These are phyloP conservation scores for Erigeron philadelphicus DNA, from an alignment of 140 eudicot species.

Conservation along the genomic window DNA sequence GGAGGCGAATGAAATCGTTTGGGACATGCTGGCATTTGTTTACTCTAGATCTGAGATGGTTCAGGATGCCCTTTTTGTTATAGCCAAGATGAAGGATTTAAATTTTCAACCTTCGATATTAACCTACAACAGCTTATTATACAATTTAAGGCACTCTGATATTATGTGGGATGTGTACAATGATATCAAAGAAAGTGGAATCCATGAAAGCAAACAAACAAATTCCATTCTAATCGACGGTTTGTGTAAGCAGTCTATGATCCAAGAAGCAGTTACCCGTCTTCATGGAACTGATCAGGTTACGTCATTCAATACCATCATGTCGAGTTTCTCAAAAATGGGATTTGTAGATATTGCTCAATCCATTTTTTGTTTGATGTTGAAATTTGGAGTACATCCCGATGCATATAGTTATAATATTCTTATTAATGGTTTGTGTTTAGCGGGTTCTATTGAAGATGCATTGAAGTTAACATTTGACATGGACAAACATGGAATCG, in stretches of 20 bases:
- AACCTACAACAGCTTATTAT: slow-evolving; percentile 69
- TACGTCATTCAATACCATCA: slow-evolving; percentile 60
- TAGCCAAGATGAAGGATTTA: slow-evolving; percentile 70
- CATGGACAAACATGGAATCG: slow-evolving; percentile 71
- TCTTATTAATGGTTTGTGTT: slow-evolving; percentile 74
- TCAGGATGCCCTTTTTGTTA: slow-evolving; percentile 63
- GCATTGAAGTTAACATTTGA: slow-evolving; percentile 57
- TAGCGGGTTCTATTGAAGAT: slow-evolving; percentile 76
- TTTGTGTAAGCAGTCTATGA: slow-evolving; percentile 64
- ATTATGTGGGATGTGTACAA: slow-evolving; percentile 52
- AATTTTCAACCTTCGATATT: slow-evolving; percentile 55
- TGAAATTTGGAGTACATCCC: slow-evolving; percentile 70
- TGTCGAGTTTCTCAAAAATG: slow-evolving; percentile 66
- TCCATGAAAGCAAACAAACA: slow-evolving; percentile 45
- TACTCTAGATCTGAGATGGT: slow-evolving; percentile 69
- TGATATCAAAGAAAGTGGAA: slow-evolving; percentile 44
- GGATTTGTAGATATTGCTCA: slow-evolving; percentile 68
- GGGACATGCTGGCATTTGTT: slow-evolving; percentile 80
- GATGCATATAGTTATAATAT: slow-evolving; percentile 81
- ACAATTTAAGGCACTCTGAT: slow-evolving; percentile 57
- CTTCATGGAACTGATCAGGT: slow-evolving; percentile 38
- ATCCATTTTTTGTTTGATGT: slow-evolving; percentile 70
- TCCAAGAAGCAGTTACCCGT: slow-evolving; percentile 56
- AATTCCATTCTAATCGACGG: slow-evolving; percentile 68
- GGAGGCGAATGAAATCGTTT: slow-evolving; percentile 53